Percentiles rank a stretch among this genome's conserved stretches.
phyloP scores from a whole-genome alignment of 768 basidiomycete species.

The Trametes sanguinea region DNA sequence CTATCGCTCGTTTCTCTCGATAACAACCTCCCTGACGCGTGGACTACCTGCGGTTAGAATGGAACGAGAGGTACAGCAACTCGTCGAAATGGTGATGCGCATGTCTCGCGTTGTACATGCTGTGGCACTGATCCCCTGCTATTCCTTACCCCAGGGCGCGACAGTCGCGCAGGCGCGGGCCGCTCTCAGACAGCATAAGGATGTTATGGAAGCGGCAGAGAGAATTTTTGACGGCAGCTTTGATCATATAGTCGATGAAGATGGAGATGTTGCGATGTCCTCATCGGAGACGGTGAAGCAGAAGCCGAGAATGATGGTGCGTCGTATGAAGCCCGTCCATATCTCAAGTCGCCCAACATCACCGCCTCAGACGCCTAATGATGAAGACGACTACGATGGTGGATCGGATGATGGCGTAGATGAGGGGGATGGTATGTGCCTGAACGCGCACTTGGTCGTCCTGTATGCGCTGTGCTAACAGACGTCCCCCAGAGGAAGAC shows the following conservation, averaged over 20 bases:
- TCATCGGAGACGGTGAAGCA: constrained; percentile 15
- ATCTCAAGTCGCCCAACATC: not conserved
- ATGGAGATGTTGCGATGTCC: constrained; percentile 36
- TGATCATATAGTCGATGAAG: constrained; percentile 65
- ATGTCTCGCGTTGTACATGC: not conserved
- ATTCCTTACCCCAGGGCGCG: constrained; percentile 61
- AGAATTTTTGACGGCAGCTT: constrained; percentile 83
- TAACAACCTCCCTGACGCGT: not conserved
- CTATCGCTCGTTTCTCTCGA: not conserved
- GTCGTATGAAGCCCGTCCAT: constrained; percentile 11
- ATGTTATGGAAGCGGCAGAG: constrained; percentile 93
- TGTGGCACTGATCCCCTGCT: not conserved
- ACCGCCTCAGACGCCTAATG: constrained; percentile 58
- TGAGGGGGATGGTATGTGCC: constrained; percentile 47
- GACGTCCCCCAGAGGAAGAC: constrained; percentile 44
- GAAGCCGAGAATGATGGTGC: constrained; percentile 32
- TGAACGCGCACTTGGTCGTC: not conserved
- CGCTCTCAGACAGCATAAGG: constrained; percentile 77
- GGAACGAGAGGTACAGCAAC: constrained; percentile 38
- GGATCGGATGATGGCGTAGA: constrained; percentile 55
- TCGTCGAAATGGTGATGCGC: constrained; percentile 38
- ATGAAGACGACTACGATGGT: constrained; percentile 50
- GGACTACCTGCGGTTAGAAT: constrained; percentile 21
- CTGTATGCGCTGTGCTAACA: not conserved
- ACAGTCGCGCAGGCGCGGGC: constrained; percentile 79